Conservation (phyloP, 164 flowering plant genomes). For the Berberis thunbergii region DNA sequence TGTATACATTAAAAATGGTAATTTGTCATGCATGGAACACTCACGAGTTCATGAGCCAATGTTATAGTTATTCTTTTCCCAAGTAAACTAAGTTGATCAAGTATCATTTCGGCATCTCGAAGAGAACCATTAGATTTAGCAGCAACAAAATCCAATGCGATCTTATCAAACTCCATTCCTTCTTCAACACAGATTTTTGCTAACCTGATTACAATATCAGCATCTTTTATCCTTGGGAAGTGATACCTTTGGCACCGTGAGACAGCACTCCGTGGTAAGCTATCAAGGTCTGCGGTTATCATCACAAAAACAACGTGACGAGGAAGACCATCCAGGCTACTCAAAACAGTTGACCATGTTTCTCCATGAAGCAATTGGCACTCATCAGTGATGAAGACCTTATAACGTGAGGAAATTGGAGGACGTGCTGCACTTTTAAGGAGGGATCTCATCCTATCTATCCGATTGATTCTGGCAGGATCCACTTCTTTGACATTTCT, state of each 20-base stretch:
- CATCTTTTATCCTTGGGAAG: slow-evolving; percentile 70
- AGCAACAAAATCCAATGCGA: slow-evolving; percentile 72
- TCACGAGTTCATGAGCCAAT: slow-evolving; percentile 71
- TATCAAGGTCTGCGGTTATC: slow-evolving; percentile 69
- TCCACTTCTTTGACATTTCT: slow-evolving; percentile 66
- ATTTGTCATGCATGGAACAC: slow-evolving; percentile 13
- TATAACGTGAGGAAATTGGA: slow-evolving; percentile 65
- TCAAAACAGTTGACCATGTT: slow-evolving; percentile 60
- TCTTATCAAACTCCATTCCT: slow-evolving; percentile 52
- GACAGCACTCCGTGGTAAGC: slow-evolving; percentile 55
- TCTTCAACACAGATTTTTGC: slow-evolving; percentile 55
- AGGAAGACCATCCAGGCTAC: slow-evolving; percentile 48
- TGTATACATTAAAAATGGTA: not conserved
- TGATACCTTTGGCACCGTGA: slow-evolving; percentile 65
- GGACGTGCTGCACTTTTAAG: slow-evolving; percentile 43
- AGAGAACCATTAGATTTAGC: slow-evolving; percentile 75
- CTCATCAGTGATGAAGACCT: slow-evolving; percentile 71
- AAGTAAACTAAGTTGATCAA: slow-evolving; percentile 89
- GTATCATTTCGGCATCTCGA: slow-evolving; percentile 91
- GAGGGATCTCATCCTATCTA: slow-evolving; percentile 37
- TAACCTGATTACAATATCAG: slow-evolving; percentile 46
- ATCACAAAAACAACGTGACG: slow-evolving; percentile 62
- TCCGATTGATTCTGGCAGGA: slow-evolving; percentile 45
- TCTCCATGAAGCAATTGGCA: slow-evolving; percentile 66
- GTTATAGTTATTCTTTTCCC: slow-evolving; percentile 68